Evolutionary conservation across 2,329 filamentous ascomycete species (phyloP).

Genomic region (Fusarium devonianum): DNA sequence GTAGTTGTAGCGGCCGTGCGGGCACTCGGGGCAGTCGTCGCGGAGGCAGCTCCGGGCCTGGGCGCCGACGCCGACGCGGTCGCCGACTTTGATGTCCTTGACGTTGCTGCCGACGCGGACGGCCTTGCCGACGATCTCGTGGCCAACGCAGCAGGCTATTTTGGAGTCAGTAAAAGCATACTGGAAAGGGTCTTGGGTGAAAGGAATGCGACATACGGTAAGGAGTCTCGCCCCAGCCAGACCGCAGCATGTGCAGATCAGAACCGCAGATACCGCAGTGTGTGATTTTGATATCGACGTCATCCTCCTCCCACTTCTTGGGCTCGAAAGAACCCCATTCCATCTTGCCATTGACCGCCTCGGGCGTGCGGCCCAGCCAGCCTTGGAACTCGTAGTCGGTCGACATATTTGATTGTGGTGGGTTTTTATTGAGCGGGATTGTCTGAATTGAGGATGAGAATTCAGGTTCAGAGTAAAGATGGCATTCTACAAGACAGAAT

Average conservation of each 20-base stretch:
- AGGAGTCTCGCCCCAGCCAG: slow-evolving; percentile 55
- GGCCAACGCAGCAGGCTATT: slow-evolving; percentile 62
- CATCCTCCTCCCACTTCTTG: slow-evolving; percentile 68
- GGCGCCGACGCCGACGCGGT: slow-evolving; percentile 69
- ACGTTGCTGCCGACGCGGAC: slow-evolving; percentile 60
- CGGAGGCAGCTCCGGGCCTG: slow-evolving; percentile 63
- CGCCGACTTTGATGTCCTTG: slow-evolving; percentile 62
- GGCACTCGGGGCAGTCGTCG: slow-evolving; percentile 52
- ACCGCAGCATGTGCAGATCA: slow-evolving; percentile 64
- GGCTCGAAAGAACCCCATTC: slow-evolving; percentile 62
- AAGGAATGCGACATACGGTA: slow-evolving; percentile 48
- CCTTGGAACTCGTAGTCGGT: slow-evolving; percentile 58
- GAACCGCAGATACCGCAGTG: slow-evolving; percentile 71
- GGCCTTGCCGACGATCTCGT: slow-evolving; percentile 69
- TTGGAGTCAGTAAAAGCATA: slow-evolving; percentile 21
- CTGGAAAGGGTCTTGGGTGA: not conserved
- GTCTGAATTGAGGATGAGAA: not conserved
- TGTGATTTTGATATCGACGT: slow-evolving; percentile 69
- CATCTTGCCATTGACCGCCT: slow-evolving; percentile 58
- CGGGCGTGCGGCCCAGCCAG: slow-evolving; percentile 55
- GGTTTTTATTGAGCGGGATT: not conserved
- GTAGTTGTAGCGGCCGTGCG: slow-evolving; percentile 51
- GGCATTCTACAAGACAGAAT: too few relatives aligned
- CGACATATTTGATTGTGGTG: slow-evolving; percentile 36
- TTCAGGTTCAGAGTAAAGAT: too few relatives aligned